Percentiles rank a stretch among this genome's conserved stretches.
These are phyloP conservation scores for Panicum virgatum DNA, from an alignment of 202 grass and related monocot genomes.

Conservation along the genomic window DNA sequence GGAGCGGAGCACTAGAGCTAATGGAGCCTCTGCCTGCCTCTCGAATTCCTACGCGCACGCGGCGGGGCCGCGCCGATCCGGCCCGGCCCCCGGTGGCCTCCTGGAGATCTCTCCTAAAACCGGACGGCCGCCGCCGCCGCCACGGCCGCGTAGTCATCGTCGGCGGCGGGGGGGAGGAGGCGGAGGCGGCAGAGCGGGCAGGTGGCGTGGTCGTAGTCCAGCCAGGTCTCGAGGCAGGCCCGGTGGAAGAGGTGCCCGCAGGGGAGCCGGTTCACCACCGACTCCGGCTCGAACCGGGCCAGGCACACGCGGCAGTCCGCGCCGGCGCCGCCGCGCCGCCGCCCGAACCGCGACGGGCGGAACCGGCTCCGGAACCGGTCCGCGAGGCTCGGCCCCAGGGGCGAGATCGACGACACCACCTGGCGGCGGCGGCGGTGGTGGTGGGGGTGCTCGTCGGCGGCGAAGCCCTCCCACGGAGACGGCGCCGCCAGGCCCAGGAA, in stretches of 20 bases:
- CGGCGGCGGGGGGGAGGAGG: constrained; percentile 36
- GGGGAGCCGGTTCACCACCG: constrained; percentile 75
- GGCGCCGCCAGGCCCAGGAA: constrained; percentile 52
- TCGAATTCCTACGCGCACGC: constrained; percentile 35
- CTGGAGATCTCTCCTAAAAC: constrained; percentile 38
- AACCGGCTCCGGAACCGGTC: constrained; percentile 68
- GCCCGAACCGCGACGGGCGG: constrained; percentile 55
- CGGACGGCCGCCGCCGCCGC: background rate
- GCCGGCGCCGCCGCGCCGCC: constrained; percentile 1
- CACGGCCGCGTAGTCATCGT: background rate
- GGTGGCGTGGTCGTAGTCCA: constrained; percentile 76
- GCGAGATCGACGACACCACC: background rate
- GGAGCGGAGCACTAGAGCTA: constrained; percentile 36
- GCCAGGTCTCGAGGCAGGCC: constrained; percentile 78
- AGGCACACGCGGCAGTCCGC: constrained; percentile 79
- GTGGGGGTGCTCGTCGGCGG: background rate
- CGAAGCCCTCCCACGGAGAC: background rate
- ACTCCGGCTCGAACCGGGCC: constrained; percentile 63
- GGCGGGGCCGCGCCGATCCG: constrained; percentile 37
- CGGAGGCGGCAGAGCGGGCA: constrained; percentile 76
- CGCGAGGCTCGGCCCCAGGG: constrained; percentile 42
- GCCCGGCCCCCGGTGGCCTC: constrained; percentile 26
- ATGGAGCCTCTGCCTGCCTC: background rate
- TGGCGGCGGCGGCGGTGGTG: background rate
- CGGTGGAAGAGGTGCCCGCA: constrained; percentile 91